Evolutionary conservation across 768 basidiomycete genomes (phyloP).

Genomic region (Podaxis rugospora): DNA sequence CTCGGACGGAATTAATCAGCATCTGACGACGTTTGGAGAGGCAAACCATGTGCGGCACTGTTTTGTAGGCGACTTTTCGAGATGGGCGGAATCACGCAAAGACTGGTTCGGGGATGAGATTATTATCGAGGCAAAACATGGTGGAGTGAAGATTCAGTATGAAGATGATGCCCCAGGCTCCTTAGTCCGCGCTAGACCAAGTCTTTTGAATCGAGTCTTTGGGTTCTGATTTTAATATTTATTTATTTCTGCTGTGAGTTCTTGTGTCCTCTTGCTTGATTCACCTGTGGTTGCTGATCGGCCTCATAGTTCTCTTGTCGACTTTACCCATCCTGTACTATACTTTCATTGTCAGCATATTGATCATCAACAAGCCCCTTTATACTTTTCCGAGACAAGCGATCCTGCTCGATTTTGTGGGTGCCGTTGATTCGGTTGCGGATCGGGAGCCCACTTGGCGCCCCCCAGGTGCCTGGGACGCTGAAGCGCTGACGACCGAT

Average conservation of each 20-base stretch:
- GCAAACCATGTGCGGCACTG: conserved; percentile 27
- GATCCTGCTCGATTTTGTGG: not conserved
- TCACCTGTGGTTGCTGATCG: not conserved
- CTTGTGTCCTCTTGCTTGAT: not conserved
- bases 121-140: conserved; percentile 29
- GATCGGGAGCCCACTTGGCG: not conserved
- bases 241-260: conserved; percentile 9
- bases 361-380: not conserved
- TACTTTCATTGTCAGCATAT: not conserved
- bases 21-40: conserved; percentile 29
- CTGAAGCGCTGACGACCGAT: not conserved
- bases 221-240: conserved; percentile 39
- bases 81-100: conserved; percentile 19
- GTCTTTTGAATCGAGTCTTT: conserved; percentile 52
- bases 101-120: conserved; percentile 38
- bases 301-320: not conserved
- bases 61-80: conserved; percentile 38
- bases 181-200: conserved; percentile 33
- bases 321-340: not conserved
- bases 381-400: not conserved
- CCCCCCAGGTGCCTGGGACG: not conserved
- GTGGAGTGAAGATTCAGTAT: conserved; percentile 32
- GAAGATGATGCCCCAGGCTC: conserved; percentile 27
- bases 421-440: not conserved
- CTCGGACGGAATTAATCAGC: conserved; percentile 25